Conservation (phyloP, 371 early-diverging fungal species). For the Coemansia sp. region DNA sequence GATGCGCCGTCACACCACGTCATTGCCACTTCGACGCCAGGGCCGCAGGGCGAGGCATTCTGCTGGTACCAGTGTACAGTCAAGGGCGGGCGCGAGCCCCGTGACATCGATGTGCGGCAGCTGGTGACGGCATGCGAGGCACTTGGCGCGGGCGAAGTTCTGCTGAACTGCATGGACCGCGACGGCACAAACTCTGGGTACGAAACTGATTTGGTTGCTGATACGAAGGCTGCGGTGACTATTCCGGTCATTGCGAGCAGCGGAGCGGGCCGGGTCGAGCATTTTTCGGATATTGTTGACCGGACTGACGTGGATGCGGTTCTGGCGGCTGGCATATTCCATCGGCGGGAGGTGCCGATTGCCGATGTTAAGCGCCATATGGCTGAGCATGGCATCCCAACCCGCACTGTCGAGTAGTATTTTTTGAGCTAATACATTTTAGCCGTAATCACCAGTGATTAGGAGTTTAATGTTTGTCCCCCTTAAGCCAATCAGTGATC, state of each 20-base stretch:
- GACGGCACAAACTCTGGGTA: conserved; percentile 97
- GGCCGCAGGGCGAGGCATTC: conserved; percentile 88
- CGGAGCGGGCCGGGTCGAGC: conserved; percentile 84
- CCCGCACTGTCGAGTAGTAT: background rate
- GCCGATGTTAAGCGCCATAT: conserved; percentile 76
- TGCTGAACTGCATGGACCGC: conserved; percentile 95
- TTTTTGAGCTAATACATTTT: background rate
- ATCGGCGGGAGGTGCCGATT: conserved; percentile 88
- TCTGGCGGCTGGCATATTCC: conserved; percentile 97
- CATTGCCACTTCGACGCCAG: conserved; percentile 67
- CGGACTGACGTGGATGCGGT: conserved; percentile 90
- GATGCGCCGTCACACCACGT: conserved; percentile 73
- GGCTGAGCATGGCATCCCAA: conserved; percentile 47
- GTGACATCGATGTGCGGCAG: conserved; percentile 91
- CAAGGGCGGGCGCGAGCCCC: conserved; percentile 91
- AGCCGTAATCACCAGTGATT: background rate
- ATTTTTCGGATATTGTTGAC: conserved; percentile 84
- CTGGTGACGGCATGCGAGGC: conserved; percentile 83
- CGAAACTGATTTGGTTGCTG: conserved; percentile 78
- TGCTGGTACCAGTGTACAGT: conserved; percentile 99
- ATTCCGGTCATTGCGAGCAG: conserved; percentile 97
- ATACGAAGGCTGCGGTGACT: conserved; percentile 70
- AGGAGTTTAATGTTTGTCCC: background rate
- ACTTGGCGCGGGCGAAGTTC: conserved; percentile 93
- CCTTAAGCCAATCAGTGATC: background rate